phyloP scores from a whole-genome alignment of 306 rosid species.

The Albizia julibrissin region DNA sequence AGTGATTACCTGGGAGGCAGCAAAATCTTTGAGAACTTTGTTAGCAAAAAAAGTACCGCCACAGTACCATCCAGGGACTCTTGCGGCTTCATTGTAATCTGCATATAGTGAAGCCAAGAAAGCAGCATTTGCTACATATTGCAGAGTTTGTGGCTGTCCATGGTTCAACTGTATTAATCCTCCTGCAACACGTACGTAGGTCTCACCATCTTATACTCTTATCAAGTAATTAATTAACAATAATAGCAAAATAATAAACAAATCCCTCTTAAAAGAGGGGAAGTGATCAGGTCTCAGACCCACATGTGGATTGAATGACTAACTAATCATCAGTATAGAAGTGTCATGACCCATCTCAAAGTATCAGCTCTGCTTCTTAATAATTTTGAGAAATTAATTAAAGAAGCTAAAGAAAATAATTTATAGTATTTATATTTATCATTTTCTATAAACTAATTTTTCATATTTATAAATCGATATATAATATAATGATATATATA shows the following conservation, averaged over 20 bases:
- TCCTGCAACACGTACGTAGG: slow-evolving; percentile 37
- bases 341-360: too few relatives aligned
- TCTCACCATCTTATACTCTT: not conserved
- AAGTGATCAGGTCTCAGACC: not conserved
- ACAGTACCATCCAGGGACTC: slow-evolving; percentile 61
- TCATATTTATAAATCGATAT: too few relatives aligned
- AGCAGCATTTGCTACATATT: slow-evolving; percentile 67
- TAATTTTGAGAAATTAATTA: too few relatives aligned
- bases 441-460: too few relatives aligned
- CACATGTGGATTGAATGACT: too few relatives aligned
- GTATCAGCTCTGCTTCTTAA: too few relatives aligned
- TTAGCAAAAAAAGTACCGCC: slow-evolving; percentile 41
- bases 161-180: slow-evolving; percentile 58
- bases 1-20: slow-evolving; percentile 63
- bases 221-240: not conserved
- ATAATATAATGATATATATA: too few relatives aligned
- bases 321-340: too few relatives aligned
- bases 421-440: too few relatives aligned
- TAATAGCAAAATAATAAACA: not conserved
- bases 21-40: slow-evolving; percentile 42
- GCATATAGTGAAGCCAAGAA: slow-evolving; percentile 62
- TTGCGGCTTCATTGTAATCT: slow-evolving; percentile 54
- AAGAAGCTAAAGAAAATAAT: too few relatives aligned
- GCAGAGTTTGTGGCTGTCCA: slow-evolving; percentile 55
- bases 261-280: not conserved